Evolutionary conservation across 2,329 filamentous ascomycete species (phyloP).

Genomic region (Diplodia corticola): DNA sequence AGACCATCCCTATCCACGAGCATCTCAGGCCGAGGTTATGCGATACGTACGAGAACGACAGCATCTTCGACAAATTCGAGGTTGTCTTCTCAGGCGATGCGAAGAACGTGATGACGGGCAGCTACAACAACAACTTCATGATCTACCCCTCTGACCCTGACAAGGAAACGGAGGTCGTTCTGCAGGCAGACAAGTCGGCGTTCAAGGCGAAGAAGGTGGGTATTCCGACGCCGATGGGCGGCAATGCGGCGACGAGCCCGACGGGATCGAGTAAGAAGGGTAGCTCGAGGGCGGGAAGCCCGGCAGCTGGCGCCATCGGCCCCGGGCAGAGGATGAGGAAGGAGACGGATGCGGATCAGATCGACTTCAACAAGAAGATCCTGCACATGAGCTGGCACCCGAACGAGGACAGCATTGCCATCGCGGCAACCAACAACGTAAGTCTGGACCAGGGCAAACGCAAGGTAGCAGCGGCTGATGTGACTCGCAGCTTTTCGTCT

Average conservation of each 20-base stretch:
- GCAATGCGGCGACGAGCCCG: constrained; percentile 62
- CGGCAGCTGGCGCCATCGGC: constrained; percentile 67
- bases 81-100: constrained; percentile 98
- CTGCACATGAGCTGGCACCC: constrained; percentile 99
- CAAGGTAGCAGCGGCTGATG: constrained; percentile 8
- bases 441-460: constrained; percentile 47
- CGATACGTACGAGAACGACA: constrained; percentile 99
- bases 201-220: constrained; percentile 99
- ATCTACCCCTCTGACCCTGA: constrained; percentile 96
- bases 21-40: constrained; percentile 91
- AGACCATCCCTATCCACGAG: constrained; percentile 98
- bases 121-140: constrained; percentile 99
- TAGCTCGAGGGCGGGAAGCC: constrained; percentile 83
- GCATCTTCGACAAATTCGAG: constrained; percentile 99
- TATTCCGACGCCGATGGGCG: constrained; percentile 93
- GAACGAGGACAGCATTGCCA: constrained; percentile 98
- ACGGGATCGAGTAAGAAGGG: constrained; percentile 82
- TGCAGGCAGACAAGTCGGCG: constrained; percentile 97
- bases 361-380: constrained; percentile 99
- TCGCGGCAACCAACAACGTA: constrained; percentile 99
- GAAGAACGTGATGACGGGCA: constrained; percentile 99
- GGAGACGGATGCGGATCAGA: constrained; percentile 98
- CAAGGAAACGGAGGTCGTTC: constrained; percentile 93
- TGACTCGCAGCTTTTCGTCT: constrained; percentile 54
- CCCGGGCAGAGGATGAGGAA: constrained; percentile 95